Base-by-base conservation (phyloP, 2,329 filamentous ascomycete genomes). In the Aureobasidium namibiae region DNA sequence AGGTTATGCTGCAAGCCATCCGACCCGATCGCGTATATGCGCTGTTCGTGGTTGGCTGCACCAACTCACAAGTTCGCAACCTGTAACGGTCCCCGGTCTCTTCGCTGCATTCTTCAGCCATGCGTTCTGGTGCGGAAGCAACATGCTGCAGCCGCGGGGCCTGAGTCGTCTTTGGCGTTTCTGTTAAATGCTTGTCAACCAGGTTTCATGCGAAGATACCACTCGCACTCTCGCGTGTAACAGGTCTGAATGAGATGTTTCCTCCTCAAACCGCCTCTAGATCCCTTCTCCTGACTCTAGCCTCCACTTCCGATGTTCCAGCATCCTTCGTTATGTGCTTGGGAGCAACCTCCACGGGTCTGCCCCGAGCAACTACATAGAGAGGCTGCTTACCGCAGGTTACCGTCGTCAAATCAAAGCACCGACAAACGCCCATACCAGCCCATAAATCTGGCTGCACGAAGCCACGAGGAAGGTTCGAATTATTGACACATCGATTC, bases 361-460 rank as follows among this genome's bases (percentile, higher is more conserved):
- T 23, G 21, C 24, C 16, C 21, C 21, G 23, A 16, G 41, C 26
- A 29, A 5, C 46, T n/a, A n/a, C n/a, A n/a, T n/a, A 26, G 49
- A 18, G 2, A 10, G 21, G 10, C 13, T 24, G 46, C 29, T 31
- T 16, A 50, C 46, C 31, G 33, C 53, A 45, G n/a, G 13, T 24
- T 33, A 21, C 50, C 24, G 39, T 34, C n/a, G 38, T 44, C 50
- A 44, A 56, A 56, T 56, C 39, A 38, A 57, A 57, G 54, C 54
- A 57, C 54, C 54, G 54, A 48, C 42, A 39, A 57, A 57, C 44
- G 54, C 54, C 54, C 42, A 57, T 57, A 31, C 44, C 31, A 57
- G 42, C 33, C 33, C 33, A 39, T 38, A 38, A 39, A 38, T 57
- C 54, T 57, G 42, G 24, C 44, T 57, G 54, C 16, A n/a, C 33